Percentiles rank a stretch among this genome's conserved stretches.
phyloP scores from a whole-genome alignment of 2,329 filamentous ascomycete genomes.

The Trichophyton mentagrophytes region DNA sequence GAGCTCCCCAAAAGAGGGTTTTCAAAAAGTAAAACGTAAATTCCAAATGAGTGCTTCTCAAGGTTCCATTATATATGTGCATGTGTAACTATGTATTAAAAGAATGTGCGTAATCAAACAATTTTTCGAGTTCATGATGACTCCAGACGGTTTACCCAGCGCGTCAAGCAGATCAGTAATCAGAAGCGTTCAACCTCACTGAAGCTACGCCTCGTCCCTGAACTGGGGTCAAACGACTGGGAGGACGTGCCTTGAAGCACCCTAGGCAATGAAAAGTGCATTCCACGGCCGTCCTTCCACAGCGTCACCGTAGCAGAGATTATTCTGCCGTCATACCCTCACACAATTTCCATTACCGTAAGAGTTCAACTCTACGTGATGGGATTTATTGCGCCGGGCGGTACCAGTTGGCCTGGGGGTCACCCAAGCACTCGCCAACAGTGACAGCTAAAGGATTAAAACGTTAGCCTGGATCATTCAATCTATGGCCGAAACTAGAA shows the following conservation, averaged over 20 bases:
- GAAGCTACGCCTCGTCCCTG: neutral
- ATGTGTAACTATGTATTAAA: neutral
- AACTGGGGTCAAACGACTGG: neutral
- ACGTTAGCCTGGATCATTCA: neutral
- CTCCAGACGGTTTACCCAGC: neutral
- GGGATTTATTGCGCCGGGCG: neutral
- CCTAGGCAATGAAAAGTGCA: neutral
- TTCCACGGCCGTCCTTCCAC: neutral
- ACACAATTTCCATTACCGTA: neutral
- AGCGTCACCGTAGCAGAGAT: neutral
- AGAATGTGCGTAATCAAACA: neutral
- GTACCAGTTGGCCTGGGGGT: constrained; percentile 8
- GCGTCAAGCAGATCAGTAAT: neutral
- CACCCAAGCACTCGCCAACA: constrained; percentile 8
- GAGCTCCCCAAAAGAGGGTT: no score
- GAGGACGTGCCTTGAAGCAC: neutral
- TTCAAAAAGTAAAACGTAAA: no score
- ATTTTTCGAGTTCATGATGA: neutral
- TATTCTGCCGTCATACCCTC: neutral
- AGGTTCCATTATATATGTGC: neutral
- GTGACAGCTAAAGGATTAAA: constrained; percentile 4
- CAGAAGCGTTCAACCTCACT: neutral
- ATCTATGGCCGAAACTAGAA: neutral
- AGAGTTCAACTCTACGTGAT: neutral
- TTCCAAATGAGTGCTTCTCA: neutral